A percentile compares a stretch with the other conserved stretches of the same genome.
Conservation (phyloP, 2,329 filamentous ascomycete genomes). For the Paracoccidioides brasiliensis region DNA sequence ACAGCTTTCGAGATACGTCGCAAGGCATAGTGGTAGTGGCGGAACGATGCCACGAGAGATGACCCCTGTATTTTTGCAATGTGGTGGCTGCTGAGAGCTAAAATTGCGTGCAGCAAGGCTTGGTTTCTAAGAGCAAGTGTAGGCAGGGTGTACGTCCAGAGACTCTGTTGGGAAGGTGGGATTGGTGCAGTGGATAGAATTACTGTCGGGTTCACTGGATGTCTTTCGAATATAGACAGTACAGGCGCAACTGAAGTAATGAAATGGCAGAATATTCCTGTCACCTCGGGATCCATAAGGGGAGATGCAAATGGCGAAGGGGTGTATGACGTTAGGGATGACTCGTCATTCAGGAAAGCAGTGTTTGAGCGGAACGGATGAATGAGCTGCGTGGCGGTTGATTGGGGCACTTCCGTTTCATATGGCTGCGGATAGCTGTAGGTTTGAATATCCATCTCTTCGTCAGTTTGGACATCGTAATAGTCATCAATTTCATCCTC, state of each 20-base stretch:
- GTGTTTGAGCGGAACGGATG: conserved; percentile 38
- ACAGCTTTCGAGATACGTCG: conserved; percentile 67
- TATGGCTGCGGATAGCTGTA: conserved; percentile 19
- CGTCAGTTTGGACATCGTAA: conserved; percentile 50
- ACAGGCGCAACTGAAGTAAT: conserved; percentile 76
- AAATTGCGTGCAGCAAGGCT: conserved; percentile 79
- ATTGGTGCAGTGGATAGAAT: conserved; percentile 50
- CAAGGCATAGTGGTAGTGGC: conserved; percentile 81
- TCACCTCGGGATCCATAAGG: conserved; percentile 65
- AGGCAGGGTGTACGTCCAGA: conserved; percentile 66
- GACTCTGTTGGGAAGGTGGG: conserved; percentile 44
- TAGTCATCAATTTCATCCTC: conserved; percentile 47
- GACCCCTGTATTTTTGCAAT: conserved; percentile 68
- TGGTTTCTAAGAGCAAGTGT: conserved; percentile 71
- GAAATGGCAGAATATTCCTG: conserved; percentile 81
- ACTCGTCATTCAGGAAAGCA: conserved; percentile 35
- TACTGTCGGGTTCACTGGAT: conserved; percentile 58
- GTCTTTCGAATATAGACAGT: conserved; percentile 76
- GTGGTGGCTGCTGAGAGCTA: conserved; percentile 75
- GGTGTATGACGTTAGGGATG: conserved; percentile 50
- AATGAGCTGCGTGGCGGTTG: conserved; percentile 31
- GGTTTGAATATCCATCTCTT: conserved; percentile 38
- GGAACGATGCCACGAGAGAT: conserved; percentile 66
- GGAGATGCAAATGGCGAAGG: conserved; percentile 56
- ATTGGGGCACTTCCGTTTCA: conserved; percentile 16